Percentiles rank a stretch among this genome's conserved stretches.
Evolutionary conservation across 1,139 yeast species (phyloP).

Genomic region (Kodamaea fungicola): DNA sequence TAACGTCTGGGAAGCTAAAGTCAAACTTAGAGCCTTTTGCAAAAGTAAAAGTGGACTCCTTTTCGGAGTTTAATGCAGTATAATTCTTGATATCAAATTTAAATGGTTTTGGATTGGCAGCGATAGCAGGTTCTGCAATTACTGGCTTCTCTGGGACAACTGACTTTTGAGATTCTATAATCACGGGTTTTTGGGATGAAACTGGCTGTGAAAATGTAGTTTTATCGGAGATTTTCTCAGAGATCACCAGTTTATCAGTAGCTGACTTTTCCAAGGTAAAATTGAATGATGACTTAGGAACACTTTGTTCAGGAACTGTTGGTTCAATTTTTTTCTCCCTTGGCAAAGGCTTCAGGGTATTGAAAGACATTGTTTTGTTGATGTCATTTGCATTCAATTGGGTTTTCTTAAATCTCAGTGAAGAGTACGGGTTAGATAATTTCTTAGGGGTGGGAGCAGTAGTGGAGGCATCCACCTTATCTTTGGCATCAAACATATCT

Average conservation of each 20-base stretch:
- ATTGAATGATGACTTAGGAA: constrained; percentile 8
- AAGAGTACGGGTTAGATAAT: constrained; percentile 54
- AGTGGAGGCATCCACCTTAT: constrained; percentile 9
- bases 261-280: constrained; percentile 3
- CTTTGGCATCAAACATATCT: constrained; percentile 49
- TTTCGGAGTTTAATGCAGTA: not conserved
- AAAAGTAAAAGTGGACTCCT: not conserved
- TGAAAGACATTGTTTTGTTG: constrained; percentile 33
- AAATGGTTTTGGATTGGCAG: not conserved
- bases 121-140: not conserved
- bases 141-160: constrained; percentile 2
- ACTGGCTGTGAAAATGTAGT: not conserved
- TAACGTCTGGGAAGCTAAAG: constrained; percentile 30
- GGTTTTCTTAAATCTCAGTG: constrained; percentile 13
- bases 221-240: not conserved
- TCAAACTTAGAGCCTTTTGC: not conserved
- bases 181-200: not conserved
- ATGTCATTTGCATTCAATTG: constrained; percentile 36
- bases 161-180: not conserved
- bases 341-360: constrained; percentile 28
- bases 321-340: constrained; percentile 1
- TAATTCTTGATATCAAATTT: not conserved
- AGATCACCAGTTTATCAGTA: not conserved
- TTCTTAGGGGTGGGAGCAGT: constrained; percentile 21
- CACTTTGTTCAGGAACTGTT: not conserved